Conservation (phyloP, 2,329 filamentous ascomycete species). For the Penicillium sp. region DNA sequence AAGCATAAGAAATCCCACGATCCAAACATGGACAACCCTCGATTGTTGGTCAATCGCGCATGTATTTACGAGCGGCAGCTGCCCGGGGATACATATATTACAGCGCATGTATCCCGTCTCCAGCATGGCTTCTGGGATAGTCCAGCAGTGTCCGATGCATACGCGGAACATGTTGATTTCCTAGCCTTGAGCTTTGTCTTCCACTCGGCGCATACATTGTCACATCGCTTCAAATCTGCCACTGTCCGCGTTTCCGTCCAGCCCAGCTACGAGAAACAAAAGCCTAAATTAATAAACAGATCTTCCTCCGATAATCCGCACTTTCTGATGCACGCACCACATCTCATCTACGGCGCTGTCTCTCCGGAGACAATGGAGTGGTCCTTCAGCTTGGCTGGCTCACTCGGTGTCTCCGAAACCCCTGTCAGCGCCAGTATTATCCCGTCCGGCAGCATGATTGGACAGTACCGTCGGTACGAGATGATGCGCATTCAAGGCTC, state of each 20-base stretch:
- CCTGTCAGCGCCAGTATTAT: constrained; percentile 44
- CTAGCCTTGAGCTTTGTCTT: constrained; percentile 52
- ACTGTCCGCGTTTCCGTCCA: constrained; percentile 41
- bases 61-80: constrained; percentile 51
- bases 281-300: constrained; percentile 2
- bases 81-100: constrained; percentile 50
- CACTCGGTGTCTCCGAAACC: constrained; percentile 47
- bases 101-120: constrained; percentile 50
- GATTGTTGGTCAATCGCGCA: constrained; percentile 38
- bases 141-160: constrained; percentile 41
- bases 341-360: constrained; percentile 49
- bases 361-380: constrained; percentile 50
- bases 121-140: constrained; percentile 51
- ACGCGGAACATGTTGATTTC: constrained; percentile 48
- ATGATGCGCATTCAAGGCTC: constrained; percentile 54
- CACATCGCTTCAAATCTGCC: constrained; percentile 50
- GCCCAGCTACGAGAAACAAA: constrained; percentile 3
- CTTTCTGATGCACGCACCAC: constrained; percentile 52
- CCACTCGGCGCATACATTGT: constrained; percentile 43
- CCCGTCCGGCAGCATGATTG: constrained; percentile 42
- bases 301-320: constrained; percentile 33
- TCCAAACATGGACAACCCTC: constrained; percentile 39
- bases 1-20: constrained; percentile 22
- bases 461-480: constrained; percentile 46
- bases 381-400: constrained; percentile 48